Base-by-base conservation (phyloP, 306 rosid genomes). In the Coriaria nepalensis region DNA sequence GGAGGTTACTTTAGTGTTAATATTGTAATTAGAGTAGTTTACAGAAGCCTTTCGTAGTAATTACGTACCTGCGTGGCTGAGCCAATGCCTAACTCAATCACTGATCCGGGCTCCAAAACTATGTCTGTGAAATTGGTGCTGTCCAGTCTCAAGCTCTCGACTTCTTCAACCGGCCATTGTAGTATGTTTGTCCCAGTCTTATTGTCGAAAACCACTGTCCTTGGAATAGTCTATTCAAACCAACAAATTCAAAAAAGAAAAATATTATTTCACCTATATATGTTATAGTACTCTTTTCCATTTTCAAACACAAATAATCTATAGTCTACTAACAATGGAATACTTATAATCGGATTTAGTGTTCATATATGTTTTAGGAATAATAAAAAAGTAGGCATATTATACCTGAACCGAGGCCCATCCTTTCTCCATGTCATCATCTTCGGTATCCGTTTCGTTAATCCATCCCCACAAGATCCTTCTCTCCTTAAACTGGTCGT, bases 141-240 rank as follows among this genome's bases (percentile, higher is more conserved):
- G 43, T 57, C 61, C 9, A 82, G 20, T 59, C 96, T 77, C 71
- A 87, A 67, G 50, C 61, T 74, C 69, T 87, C 94, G 11, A 87
- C 49, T 67, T 87, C 96, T 48, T 87, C 80, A 34, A 87, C 84
- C 2, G 96, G 96, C 96, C 96, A 82, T 44, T 74, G 83, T 53
- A 79, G 48, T 54, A 87, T 11, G 65, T 77, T 73, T 42, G 75
- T 48, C 40, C 80, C 77, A 0, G 87, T 87, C 67, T 77, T 68
- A 14, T 57, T 60, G 64, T 87, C 96, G 33, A 68, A 77, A 62
- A 80, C n/a, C 15, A 87, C 94, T 4, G 64, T 61, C 55, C 96
- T 82, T 13, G 96, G 96, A 68, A 87, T 60, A 0, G 84, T 75
- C 96, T 86, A 63, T 35, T 35, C 13, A 35, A 59, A 32, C 29